These are phyloP conservation scores for Lentinus brumalis DNA, from an alignment of 768 basidiomycete species.

Conservation along the genomic window DNA sequence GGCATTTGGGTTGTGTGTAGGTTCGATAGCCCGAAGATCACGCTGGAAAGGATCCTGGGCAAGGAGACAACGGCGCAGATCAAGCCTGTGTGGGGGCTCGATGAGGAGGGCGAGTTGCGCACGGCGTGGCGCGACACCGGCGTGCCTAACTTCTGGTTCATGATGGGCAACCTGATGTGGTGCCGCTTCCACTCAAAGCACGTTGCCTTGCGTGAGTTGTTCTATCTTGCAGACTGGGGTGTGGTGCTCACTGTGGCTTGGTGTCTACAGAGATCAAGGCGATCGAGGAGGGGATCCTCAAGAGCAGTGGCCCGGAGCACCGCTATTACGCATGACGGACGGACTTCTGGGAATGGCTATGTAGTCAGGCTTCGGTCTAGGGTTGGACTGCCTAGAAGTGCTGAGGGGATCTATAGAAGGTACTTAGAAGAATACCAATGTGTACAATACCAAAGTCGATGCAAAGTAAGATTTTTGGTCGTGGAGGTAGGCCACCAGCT, in stretches of 20 bases:
- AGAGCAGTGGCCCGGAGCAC: background rate
- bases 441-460: too few relatives aligned
- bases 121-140: constrained; percentile 54
- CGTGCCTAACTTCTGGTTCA: constrained; percentile 54
- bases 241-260: background rate
- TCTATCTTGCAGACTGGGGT: background rate
- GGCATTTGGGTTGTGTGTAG: constrained; percentile 30
- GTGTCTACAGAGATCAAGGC: constrained; percentile 66
- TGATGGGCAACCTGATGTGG: constrained; percentile 63
- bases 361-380: background rate
- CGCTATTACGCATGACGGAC: background rate
- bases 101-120: constrained; percentile 63
- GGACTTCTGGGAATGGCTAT: background rate
- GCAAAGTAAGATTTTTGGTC: too few relatives aligned
- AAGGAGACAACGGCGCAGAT: constrained; percentile 46
- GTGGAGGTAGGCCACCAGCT: too few relatives aligned
- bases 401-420: too few relatives aligned
- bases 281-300: constrained; percentile 51
- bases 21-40: constrained; percentile 44
- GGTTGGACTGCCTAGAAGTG: too few relatives aligned
- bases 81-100: constrained; percentile 64
- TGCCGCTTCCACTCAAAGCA: constrained; percentile 71
- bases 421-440: too few relatives aligned
- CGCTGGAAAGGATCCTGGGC: constrained; percentile 48
- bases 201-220: constrained; percentile 59